phyloP scores from a whole-genome alignment of 1,284 basidiomycete species.

The Anthracocystis panici-leucophaei region DNA sequence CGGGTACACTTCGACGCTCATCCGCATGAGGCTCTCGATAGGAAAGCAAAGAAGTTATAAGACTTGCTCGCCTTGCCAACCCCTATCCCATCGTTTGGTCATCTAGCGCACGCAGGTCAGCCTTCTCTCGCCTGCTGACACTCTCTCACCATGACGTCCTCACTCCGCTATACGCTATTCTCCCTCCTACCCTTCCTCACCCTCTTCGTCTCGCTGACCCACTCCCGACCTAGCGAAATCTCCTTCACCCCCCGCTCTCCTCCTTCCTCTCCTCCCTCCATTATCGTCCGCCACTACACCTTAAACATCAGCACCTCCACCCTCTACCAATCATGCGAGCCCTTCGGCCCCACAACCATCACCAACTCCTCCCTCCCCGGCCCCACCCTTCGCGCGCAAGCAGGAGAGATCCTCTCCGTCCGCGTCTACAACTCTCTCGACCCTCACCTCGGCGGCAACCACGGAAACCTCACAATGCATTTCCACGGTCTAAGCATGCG shows the following conservation, averaged over 20 bases:
- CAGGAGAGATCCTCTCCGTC: slow-evolving; percentile 51
- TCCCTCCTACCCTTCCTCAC: background rate
- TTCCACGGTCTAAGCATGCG: slow-evolving; percentile 55
- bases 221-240: slow-evolving; percentile 13
- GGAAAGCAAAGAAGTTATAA: no score
- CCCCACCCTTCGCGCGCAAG: slow-evolving; percentile 50
- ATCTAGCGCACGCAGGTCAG: no score
- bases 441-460: background rate
- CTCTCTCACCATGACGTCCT: background rate
- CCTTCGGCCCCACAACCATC: slow-evolving; percentile 20
- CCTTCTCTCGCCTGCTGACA: background rate
- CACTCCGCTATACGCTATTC: background rate
- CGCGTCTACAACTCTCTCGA: slow-evolving; percentile 47
- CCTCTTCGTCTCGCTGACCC: background rate
- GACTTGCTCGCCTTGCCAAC: no score
- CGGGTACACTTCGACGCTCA: no score
- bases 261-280: background rate
- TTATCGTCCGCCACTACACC: slow-evolving; percentile 37
- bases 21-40: no score
- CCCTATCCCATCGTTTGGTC: no score
- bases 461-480: slow-evolving; percentile 54
- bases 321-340: slow-evolving; percentile 22
- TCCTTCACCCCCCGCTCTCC: background rate
- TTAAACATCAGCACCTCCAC: slow-evolving; percentile 22
- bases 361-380: slow-evolving; percentile 58